phyloP scores from a whole-genome alignment of 495 filamentous ascomycete species.

The Xylaria castorea region DNA sequence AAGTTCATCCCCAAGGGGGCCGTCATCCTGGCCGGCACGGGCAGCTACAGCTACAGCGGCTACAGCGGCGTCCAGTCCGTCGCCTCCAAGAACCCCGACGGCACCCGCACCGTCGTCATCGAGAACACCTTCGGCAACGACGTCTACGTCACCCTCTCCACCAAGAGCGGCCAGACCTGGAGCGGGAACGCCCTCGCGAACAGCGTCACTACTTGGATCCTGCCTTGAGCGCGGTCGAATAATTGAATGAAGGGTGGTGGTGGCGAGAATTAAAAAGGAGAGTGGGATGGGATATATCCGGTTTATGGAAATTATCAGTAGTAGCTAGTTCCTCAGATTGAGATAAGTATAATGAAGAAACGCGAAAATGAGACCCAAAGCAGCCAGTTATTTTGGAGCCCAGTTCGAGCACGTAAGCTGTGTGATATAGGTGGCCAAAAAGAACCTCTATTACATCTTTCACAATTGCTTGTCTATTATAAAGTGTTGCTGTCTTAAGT shows the following conservation, averaged over 20 bases:
- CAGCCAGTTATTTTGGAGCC: not conserved
- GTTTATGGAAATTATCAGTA: not conserved
- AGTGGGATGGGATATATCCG: not conserved
- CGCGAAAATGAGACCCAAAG: not conserved
- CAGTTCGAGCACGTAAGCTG: not conserved
- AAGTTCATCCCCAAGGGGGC: conserved; percentile 63
- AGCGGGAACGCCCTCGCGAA: conserved; percentile 54
- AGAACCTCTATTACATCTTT: too few species aligned
- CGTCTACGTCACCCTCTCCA: conserved; percentile 53
- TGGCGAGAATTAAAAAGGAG: not conserved
- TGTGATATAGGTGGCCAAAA: too few species aligned
- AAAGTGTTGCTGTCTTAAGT: too few species aligned
- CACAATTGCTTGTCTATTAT: too few species aligned
- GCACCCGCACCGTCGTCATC: conserved; percentile 58
- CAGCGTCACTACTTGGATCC: conserved; percentile 61
- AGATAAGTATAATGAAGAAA: not conserved
- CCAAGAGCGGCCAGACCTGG: conserved; percentile 56
- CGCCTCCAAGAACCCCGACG: conserved; percentile 59
- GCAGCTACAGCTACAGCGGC: conserved; percentile 54
- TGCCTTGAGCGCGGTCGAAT: conserved; percentile 42
- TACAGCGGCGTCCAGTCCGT: conserved; percentile 56
- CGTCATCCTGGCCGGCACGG: conserved; percentile 51
- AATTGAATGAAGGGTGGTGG: not conserved
- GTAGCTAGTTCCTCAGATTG: not conserved
- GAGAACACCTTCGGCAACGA: conserved; percentile 61